Percentiles rank a stretch among this genome's conserved stretches.
These are phyloP conservation scores for Komagataella kurtzmanii DNA, from an alignment of 805 yeast genomes.

Conservation along the genomic window DNA sequence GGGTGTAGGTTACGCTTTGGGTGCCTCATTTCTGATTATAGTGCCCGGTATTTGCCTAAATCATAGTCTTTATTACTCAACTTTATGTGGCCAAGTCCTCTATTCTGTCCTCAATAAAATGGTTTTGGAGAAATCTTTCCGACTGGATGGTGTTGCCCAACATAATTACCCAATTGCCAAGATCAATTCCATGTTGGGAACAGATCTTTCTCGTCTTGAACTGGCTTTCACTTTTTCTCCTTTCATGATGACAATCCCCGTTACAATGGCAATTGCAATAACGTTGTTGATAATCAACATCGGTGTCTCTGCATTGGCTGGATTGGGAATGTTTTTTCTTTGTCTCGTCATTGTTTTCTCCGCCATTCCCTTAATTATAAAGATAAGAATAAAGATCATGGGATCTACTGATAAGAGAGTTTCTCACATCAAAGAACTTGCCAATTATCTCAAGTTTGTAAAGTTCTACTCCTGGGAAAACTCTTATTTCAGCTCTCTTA, in stretches of 20 bases:
- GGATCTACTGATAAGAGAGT: constrained; percentile 67
- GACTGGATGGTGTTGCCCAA: constrained; percentile 41
- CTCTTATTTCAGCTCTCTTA: constrained; percentile 50
- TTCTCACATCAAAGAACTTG: constrained; percentile 60
- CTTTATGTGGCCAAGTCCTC: constrained; percentile 55
- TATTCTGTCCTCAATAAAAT: constrained; percentile 63
- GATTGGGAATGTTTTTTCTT: constrained; percentile 41
- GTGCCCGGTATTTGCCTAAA: constrained; percentile 36
- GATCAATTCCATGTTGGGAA: constrained; percentile 66
- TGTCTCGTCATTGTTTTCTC: constrained; percentile 33
- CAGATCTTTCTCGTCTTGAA: constrained; percentile 74
- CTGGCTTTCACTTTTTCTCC: constrained; percentile 61
- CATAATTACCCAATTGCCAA: constrained; percentile 53
- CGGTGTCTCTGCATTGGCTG: constrained; percentile 64
- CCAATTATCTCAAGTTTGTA: constrained; percentile 67
- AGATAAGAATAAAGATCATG: constrained; percentile 42
- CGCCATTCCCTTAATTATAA: constrained; percentile 37
- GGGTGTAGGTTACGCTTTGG: constrained; percentile 72
- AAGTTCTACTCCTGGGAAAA: constrained; percentile 88
- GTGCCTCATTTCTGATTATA: constrained; percentile 43
- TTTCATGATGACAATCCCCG: constrained; percentile 48
- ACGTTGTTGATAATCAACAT: constrained; percentile 52
- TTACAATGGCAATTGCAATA: constrained; percentile 47
- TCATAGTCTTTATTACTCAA: constrained; percentile 48
- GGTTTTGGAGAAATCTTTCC: constrained; percentile 54